A percentile compares a stretch with the other conserved stretches of the same genome.
These are phyloP conservation scores for Candida piceae DNA, from an alignment of 805 yeast genomes.

Conservation along the genomic window DNA sequence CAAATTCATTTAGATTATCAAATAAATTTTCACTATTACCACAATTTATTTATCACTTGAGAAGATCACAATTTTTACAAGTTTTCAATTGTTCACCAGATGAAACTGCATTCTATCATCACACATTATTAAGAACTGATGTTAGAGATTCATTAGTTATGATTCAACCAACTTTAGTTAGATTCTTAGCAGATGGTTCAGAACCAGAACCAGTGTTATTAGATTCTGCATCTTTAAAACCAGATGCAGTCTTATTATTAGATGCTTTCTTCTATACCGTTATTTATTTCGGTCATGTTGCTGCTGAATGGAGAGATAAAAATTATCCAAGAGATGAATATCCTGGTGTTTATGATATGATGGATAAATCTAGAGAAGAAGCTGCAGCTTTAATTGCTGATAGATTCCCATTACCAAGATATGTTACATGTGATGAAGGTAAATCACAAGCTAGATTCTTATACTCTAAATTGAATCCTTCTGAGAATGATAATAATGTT, in stretches of 20 bases:
- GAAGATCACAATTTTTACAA: conserved; percentile 93
- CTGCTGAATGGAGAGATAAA: conserved; percentile 94
- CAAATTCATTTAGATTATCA: conserved; percentile 73
- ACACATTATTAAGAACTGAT: conserved; percentile 85
- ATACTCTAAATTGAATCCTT: conserved; percentile 91
- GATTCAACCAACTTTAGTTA: conserved; percentile 95
- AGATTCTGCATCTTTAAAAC: conserved; percentile 88
- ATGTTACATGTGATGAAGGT: conserved; percentile 96
- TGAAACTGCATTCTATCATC: conserved; percentile 96
- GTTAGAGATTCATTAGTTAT: conserved; percentile 88
- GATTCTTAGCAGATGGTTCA: conserved; percentile 69
- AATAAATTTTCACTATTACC: conserved; percentile 86
- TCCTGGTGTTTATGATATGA: conserved; percentile 77
- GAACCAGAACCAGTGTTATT: conserved; percentile 90
- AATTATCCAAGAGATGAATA: conserved; percentile 93
- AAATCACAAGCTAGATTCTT: conserved; percentile 98
- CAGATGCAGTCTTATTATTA: conserved; percentile 78
- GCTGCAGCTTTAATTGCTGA: conserved; percentile 89
- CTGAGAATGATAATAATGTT: conserved; percentile 55
- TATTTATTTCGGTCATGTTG: conserved; percentile 90
- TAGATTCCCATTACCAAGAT: conserved; percentile 96
- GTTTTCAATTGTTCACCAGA: conserved; percentile 98
- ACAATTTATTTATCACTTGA: conserved; percentile 90
- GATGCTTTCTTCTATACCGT: conserved; percentile 97
- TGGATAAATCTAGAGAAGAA: conserved; percentile 86